These are phyloP conservation scores for Ophiostoma ips DNA, from an alignment of 2,329 filamentous ascomycete species.

Conservation along the genomic window DNA sequence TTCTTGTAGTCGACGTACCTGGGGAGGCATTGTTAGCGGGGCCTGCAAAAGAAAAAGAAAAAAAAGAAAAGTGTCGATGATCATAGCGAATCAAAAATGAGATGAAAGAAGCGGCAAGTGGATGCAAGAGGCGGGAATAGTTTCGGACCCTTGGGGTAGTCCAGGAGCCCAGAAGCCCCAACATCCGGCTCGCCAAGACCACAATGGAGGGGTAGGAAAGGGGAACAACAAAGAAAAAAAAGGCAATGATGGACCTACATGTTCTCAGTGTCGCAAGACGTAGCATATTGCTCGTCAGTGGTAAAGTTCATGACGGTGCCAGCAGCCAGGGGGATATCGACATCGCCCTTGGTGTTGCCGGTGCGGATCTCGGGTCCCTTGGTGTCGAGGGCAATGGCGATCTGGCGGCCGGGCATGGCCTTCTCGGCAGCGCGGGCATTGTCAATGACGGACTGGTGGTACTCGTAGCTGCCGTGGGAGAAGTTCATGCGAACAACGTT, in stretches of 20 bases:
- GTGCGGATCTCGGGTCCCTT: constrained; percentile 51
- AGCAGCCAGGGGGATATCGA: constrained; percentile 66
- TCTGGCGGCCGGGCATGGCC: constrained; percentile 62
- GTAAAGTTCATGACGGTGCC: constrained; percentile 89
- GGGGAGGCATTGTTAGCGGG: constrained; percentile 1
- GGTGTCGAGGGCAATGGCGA: constrained; percentile 84
- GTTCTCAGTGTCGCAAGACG: constrained; percentile 73
- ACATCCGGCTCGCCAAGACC: neutral
- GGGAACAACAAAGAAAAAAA: constrained; percentile 7
- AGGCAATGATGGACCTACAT: constrained; percentile 52
- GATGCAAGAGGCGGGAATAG: neutral
- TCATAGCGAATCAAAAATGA: neutral
- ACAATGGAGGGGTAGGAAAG: neutral
- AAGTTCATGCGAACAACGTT: constrained; percentile 99
- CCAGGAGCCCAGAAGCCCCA: neutral
- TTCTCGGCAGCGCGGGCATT: constrained; percentile 80
- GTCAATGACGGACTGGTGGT: constrained; percentile 89
- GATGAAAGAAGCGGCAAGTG: too few relatives aligned
- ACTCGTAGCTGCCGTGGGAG: constrained; percentile 86
- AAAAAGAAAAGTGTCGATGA: too few relatives aligned
- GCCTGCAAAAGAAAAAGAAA: too few relatives aligned
- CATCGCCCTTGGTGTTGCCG: constrained; percentile 59
- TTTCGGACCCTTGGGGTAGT: neutral
- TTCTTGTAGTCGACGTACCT: constrained; percentile 99
- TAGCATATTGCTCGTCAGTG: constrained; percentile 86